phyloP scores from a whole-genome alignment of 495 filamentous ascomycete species.

The Trichoderma asperelloides region DNA sequence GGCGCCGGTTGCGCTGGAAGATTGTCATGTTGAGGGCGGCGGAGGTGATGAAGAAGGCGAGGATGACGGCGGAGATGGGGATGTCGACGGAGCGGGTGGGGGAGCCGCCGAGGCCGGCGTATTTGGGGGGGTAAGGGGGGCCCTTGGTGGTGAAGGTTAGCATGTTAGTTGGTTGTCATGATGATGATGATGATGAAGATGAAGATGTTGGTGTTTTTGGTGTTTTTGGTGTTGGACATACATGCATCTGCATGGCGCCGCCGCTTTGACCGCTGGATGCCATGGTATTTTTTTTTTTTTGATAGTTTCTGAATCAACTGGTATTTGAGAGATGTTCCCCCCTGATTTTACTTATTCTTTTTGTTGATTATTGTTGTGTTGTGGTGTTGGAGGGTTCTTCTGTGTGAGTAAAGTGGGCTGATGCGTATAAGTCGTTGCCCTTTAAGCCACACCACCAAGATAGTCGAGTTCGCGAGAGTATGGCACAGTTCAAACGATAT shows the following conservation, averaged over 20 bases:
- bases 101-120: conserved; percentile 48
- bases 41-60: conserved; percentile 51
- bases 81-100: conserved; percentile 52
- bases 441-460: too few relatives aligned
- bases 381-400: too few relatives aligned
- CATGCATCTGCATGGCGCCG: not conserved
- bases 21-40: conserved; percentile 58
- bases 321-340: not conserved
- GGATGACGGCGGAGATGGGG: conserved; percentile 55
- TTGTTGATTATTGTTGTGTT: too few relatives aligned
- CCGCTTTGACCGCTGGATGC: not conserved
- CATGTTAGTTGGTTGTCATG: not conserved
- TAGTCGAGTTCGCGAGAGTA: too few relatives aligned
- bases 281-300: not conserved
- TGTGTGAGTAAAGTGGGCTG: too few relatives aligned
- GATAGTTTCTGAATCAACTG: not conserved
- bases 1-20: conserved; percentile 47
- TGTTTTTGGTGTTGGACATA: not conserved
- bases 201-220: not conserved
- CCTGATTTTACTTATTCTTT: too few relatives aligned
- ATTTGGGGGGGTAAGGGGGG: conserved; percentile 24
- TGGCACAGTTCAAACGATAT: too few relatives aligned
- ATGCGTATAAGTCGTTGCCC: too few relatives aligned
- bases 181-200: not conserved
- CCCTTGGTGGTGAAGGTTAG: conserved; percentile 2